These are phyloP conservation scores for Periconia digitata DNA, from an alignment of 2,329 filamentous ascomycete species.

Conservation along the genomic window DNA sequence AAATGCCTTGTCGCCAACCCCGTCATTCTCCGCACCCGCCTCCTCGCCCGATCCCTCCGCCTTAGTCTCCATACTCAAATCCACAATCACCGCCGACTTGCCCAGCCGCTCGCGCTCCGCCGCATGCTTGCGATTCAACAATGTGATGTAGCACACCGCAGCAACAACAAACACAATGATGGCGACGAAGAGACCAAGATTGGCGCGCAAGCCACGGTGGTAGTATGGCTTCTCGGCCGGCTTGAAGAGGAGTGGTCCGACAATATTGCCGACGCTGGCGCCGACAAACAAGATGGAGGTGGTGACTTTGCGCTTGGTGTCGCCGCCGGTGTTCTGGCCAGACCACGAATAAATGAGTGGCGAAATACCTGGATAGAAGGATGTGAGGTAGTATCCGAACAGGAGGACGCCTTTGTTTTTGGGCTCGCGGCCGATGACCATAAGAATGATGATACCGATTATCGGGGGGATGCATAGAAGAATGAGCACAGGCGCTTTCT, in stretches of 20 bases:
- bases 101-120: constrained; percentile 58
- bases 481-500: constrained; percentile 58
- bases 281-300: constrained; percentile 67
- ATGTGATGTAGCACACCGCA: constrained; percentile 51
- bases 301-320: constrained; percentile 69
- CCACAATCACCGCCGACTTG: constrained; percentile 60
- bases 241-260: constrained; percentile 66
- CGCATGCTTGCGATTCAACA: constrained; percentile 60
- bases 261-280: constrained; percentile 66
- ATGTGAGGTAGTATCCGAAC: constrained; percentile 62
- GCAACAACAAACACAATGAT: constrained; percentile 56
- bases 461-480: constrained; percentile 60
- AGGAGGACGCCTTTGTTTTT: constrained; percentile 55
- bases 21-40: constrained; percentile 23
- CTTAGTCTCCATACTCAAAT: constrained; percentile 60
- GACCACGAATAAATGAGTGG: constrained; percentile 65
- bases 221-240: constrained; percentile 62
- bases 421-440: constrained; percentile 51
- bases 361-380: constrained; percentile 62
- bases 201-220: constrained; percentile 59
- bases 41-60: constrained; percentile 44
- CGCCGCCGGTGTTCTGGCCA: constrained; percentile 65
- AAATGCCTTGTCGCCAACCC: constrained; percentile 53
- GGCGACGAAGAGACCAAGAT: constrained; percentile 62
- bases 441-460: constrained; percentile 57